Percentiles rank a stretch among this genome's conserved stretches.
Conservation (phyloP, 2,329 filamentous ascomycete genomes). For the Neophaeococcomyces aloes region DNA sequence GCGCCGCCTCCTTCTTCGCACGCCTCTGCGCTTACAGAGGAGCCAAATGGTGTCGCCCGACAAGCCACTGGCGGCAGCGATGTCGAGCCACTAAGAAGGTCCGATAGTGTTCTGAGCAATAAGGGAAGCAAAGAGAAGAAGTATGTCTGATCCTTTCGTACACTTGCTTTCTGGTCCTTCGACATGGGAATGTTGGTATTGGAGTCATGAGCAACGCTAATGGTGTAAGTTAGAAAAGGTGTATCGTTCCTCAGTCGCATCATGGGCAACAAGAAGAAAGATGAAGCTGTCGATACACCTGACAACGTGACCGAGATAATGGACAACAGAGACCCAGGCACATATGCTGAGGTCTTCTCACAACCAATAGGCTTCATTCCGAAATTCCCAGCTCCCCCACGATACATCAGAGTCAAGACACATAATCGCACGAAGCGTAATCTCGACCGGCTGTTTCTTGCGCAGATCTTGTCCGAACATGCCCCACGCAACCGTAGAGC, state of each 20-base stretch:
- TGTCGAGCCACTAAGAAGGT: not conserved
- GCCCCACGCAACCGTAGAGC: constrained; percentile 31
- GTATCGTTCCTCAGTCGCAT: constrained; percentile 84
- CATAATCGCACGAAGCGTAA: constrained; percentile 71
- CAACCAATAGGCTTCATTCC: constrained; percentile 75
- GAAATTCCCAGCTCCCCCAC: constrained; percentile 74
- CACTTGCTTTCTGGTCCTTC: no score
- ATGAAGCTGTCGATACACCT: constrained; percentile 27
- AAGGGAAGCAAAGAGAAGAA: constrained; percentile 17
- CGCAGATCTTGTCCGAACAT: constrained; percentile 71
- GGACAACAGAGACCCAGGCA: constrained; percentile 63
- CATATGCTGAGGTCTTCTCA: constrained; percentile 72
- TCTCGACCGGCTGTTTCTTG: constrained; percentile 80
- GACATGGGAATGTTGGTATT: no score
- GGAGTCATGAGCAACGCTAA: constrained; percentile 6
- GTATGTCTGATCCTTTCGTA: constrained; percentile 8
- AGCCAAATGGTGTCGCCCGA: not conserved
- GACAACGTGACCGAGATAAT: constrained; percentile 61
- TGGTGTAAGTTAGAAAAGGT: constrained; percentile 54
- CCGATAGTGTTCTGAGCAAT: constrained; percentile 7
- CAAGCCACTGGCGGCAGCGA: constrained; percentile 5
- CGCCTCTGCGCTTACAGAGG: constrained; percentile 1
- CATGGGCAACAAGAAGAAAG: constrained; percentile 65
- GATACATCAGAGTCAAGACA: constrained; percentile 76
- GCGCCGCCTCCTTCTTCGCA: not conserved